Conservation (phyloP, 805 yeast species). For the Saccharomycopsis guyanensis region DNA sequence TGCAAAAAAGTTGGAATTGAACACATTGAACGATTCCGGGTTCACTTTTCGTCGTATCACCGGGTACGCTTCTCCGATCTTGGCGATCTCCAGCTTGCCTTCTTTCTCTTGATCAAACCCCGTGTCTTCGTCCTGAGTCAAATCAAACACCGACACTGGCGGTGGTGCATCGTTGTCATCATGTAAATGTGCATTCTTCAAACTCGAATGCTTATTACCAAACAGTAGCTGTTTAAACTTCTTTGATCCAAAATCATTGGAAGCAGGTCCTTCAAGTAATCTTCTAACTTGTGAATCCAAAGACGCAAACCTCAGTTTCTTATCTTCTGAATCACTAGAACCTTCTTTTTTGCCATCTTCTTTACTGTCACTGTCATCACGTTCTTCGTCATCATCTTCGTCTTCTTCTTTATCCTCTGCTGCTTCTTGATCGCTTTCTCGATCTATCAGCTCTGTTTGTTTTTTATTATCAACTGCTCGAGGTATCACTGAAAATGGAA, state of each 20-base stretch:
- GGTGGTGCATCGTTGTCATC: slow-evolving; percentile 20
- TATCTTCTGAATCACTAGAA: background rate
- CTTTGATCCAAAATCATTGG: slow-evolving; percentile 17
- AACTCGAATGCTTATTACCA: slow-evolving; percentile 1
- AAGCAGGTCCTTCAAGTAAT: slow-evolving; percentile 15
- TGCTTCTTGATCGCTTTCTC: background rate
- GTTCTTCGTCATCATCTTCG: background rate
- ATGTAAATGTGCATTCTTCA: slow-evolving; percentile 9
- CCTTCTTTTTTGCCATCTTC: slow-evolving; percentile 1
- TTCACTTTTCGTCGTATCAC: background rate
- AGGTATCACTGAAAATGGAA: slow-evolving; percentile 16
- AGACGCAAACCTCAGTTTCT: background rate
- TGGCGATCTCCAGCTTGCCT: slow-evolving; percentile 3
- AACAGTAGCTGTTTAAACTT: slow-evolving; percentile 17
- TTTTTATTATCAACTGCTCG: slow-evolving; percentile 11
- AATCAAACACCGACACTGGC: slow-evolving; percentile 8
- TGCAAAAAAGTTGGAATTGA: slow-evolving; percentile 14
- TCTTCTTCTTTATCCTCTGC: slow-evolving; percentile 7
- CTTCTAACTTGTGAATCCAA: slow-evolving; percentile 17
- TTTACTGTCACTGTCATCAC: slow-evolving; percentile 4
- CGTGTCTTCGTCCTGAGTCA: slow-evolving; percentile 4
- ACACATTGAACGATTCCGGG: slow-evolving; percentile 16
- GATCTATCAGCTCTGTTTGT: background rate
- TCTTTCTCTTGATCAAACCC: background rate
- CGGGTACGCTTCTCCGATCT: background rate